Percentiles rank a stretch among this genome's conserved stretches.
Evolutionary conservation across 2,329 filamentous ascomycete species (phyloP).

Genomic region (Hypoxylon sp.): DNA sequence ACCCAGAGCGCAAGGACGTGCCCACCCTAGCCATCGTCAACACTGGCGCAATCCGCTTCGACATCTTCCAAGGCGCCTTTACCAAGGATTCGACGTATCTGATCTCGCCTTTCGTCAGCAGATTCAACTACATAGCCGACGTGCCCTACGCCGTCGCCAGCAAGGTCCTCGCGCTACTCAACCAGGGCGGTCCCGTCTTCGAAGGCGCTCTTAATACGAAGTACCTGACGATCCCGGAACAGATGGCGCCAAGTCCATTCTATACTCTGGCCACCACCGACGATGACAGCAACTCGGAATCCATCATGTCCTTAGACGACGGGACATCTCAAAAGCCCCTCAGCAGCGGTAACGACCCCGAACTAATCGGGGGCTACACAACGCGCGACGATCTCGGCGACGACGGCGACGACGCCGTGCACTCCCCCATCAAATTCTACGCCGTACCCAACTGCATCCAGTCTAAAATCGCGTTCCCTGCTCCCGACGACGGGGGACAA

Average conservation of each 20-base stretch:
- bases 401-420: conserved; percentile 92
- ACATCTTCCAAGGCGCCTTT: conserved; percentile 93
- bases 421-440: conserved; percentile 80
- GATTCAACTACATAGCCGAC: conserved; percentile 80
- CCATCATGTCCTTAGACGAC: conserved; percentile 32
- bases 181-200: conserved; percentile 66
- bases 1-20: conserved; percentile 68
- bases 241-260: conserved; percentile 45
- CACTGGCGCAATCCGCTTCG: conserved; percentile 92
- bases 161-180: conserved; percentile 73
- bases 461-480: conserved; percentile 72
- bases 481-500: conserved; percentile 36
- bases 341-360: conserved; percentile 45
- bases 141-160: conserved; percentile 83
- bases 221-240: conserved; percentile 66
- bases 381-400: conserved; percentile 85
- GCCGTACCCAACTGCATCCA: conserved; percentile 87
- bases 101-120: conserved; percentile 88
- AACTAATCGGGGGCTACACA: conserved; percentile 76
- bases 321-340: conserved; percentile 45
- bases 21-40: conserved; percentile 84
- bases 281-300: conserved; percentile 15
- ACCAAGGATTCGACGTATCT: conserved; percentile 89
- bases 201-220: conserved; percentile 56
- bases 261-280: conserved; percentile 14